Base-by-base conservation (phyloP, 2,329 filamentous ascomycete species). In the Clonostachys byssicola region DNA sequence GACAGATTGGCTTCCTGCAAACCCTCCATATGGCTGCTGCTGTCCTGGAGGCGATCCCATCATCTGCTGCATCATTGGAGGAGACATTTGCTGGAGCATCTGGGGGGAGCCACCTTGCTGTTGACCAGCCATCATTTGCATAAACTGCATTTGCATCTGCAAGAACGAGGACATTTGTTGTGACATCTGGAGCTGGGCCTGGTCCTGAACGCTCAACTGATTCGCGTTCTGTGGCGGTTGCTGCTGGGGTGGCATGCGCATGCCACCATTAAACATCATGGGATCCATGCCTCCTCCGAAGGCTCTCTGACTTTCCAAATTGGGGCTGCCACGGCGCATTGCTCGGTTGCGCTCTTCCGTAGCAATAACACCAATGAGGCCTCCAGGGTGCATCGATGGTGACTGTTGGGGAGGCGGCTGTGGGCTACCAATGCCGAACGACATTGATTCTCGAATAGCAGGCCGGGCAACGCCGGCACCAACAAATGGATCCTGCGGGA, bases 131-230 rank as follows among this genome's bases (percentile, higher is more conserved):
- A 89, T 88, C 81, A 90, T 86, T 58, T 92, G 87, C 86, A 95
- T 92, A 68, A 91, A 91, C 62, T 95, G 88, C 86, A 95, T 92
- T 63, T 95, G 90, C 85, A 94, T 90, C 61, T 91, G 86, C 87
- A 92, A 91, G 68, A 92, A 91, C 58, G 89, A 85, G 47, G 81
- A 79, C 88, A 92, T 92, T 60, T 92, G 87, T 59, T 90, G 86
- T 7, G 81, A 86, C 77, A 94, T 86, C 55, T 92, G 85, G 40
- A 92, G 77, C 56, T 92, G 88, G 30, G 85, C 84, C 61, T 88
- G 86, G 51, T 90, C 86, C 18, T 79, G 80, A 3, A 83, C 72
- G 14, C 78, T 79, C 41, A 85, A 61, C 52, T 66, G 63, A 30
- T 9, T 30, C 23, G 8, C 23, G 23, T 30, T 30, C 52, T 59